Percentiles rank a stretch among this genome's conserved stretches.
Conservation (phyloP, 1,139 yeast species). For the Zygosaccharomyces sapae region DNA sequence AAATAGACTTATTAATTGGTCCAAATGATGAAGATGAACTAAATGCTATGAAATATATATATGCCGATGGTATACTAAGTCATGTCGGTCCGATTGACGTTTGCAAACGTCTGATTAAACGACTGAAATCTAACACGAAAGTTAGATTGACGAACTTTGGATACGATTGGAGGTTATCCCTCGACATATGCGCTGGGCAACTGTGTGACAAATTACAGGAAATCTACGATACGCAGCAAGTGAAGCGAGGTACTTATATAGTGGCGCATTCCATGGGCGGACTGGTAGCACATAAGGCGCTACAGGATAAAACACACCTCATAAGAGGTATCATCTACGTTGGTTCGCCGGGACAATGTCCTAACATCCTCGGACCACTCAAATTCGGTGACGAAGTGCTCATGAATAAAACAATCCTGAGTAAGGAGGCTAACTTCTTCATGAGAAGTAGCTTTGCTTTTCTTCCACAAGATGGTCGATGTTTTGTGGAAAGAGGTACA, state of each 20-base stretch:
- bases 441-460: constrained; percentile 82
- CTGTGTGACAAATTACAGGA: constrained; percentile 46
- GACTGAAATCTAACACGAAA: constrained; percentile 52
- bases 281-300: constrained; percentile 69
- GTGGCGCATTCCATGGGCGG: constrained; percentile 97
- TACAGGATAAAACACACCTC: constrained; percentile 62
- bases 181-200: constrained; percentile 50
- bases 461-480: constrained; percentile 68
- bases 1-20: constrained; percentile 66
- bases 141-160: constrained; percentile 71
- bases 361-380: constrained; percentile 81
- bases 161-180: constrained; percentile 85
- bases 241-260: constrained; percentile 53
- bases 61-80: constrained; percentile 73
- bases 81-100: constrained; percentile 88
- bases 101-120: constrained; percentile 56
- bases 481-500: constrained; percentile 60
- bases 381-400: constrained; percentile 77
- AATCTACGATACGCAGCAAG: constrained; percentile 40
- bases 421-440: constrained; percentile 78
- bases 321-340: constrained; percentile 73
- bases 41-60: constrained; percentile 47
- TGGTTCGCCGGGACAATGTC: constrained; percentile 81
- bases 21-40: constrained; percentile 62
- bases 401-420: constrained; percentile 66